phyloP scores from a whole-genome alignment of 1,284 basidiomycete genomes.

The Malassezia restricta region DNA sequence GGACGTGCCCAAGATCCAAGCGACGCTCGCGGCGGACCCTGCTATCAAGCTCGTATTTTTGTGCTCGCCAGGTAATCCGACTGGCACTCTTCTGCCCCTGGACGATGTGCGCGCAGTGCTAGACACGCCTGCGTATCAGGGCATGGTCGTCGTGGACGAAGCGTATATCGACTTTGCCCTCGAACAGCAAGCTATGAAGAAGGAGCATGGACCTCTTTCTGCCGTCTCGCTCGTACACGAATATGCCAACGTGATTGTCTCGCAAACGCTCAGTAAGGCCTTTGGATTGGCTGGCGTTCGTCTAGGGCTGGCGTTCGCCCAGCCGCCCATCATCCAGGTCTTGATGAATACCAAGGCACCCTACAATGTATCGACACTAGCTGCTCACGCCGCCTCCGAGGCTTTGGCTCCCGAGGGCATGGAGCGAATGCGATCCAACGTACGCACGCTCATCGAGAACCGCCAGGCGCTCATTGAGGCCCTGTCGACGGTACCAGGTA shows the following conservation, averaged over 20 bases:
- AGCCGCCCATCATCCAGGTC: constrained; percentile 78
- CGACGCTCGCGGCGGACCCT: constrained; percentile 24
- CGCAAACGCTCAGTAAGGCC: constrained; percentile 91
- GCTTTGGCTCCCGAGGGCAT: constrained; percentile 63
- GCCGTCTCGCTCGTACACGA: constrained; percentile 61
- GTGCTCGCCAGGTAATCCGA: constrained; percentile 95
- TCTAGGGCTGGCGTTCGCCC: constrained; percentile 76
- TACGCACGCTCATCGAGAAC: constrained; percentile 55
- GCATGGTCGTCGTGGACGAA: constrained; percentile 87
- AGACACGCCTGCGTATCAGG: constrained; percentile 70
- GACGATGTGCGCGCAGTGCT: constrained; percentile 60
- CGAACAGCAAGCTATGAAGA: constrained; percentile 31
- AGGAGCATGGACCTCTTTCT: constrained; percentile 15
- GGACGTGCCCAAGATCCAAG: constrained; percentile 40
- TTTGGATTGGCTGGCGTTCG: constrained; percentile 91
- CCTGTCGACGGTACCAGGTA: constrained; percentile 49
- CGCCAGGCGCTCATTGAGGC: constrained; percentile 54
- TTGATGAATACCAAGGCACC: constrained; percentile 94
- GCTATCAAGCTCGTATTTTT: constrained; percentile 80
- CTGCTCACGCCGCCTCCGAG: constrained; percentile 67
- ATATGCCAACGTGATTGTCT: constrained; percentile 79
- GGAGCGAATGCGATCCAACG: constrained; percentile 57
- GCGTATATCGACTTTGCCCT: constrained; percentile 87
- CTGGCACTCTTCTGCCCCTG: constrained; percentile 74
- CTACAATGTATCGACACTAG: constrained; percentile 88